These are phyloP conservation scores for Aspergillus bertholletiae DNA, from an alignment of 495 filamentous ascomycete genomes.

Conservation along the genomic window DNA sequence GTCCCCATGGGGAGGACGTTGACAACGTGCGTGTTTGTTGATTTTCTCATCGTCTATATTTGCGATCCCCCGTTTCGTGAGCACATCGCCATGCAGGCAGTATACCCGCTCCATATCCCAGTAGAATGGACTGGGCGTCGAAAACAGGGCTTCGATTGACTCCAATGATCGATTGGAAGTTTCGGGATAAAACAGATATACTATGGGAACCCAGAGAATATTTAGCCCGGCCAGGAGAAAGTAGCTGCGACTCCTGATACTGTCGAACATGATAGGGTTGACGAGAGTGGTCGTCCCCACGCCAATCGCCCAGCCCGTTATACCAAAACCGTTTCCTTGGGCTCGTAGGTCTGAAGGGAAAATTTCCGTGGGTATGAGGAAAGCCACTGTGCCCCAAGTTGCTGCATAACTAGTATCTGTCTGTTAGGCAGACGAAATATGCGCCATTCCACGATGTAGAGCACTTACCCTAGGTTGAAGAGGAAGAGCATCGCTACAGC, in stretches of 20 bases:
- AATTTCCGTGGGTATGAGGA: conserved; percentile 52
- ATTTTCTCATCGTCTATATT: conserved; percentile 1
- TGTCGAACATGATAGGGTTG: conserved; percentile 48
- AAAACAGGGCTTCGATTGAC: conserved; percentile 56
- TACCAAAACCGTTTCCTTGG: conserved; percentile 54
- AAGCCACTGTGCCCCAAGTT: conserved; percentile 54
- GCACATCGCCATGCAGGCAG: conserved; percentile 29
- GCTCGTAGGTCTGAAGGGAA: conserved; percentile 50
- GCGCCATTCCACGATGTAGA: no score
- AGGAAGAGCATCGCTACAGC: conserved; percentile 52
- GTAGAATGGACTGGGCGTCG: conserved; percentile 29
- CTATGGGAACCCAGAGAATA: conserved; percentile 49
- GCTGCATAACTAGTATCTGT: conserved; percentile 37
- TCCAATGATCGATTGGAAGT: conserved; percentile 55
- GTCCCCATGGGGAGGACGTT: neutral
- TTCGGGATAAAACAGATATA: conserved; percentile 57
- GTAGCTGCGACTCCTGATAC: conserved; percentile 44
- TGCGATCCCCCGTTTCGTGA: conserved; percentile 20
- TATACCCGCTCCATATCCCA: conserved; percentile 41
- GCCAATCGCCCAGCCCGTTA: conserved; percentile 56
- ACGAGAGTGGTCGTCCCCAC: conserved; percentile 52
- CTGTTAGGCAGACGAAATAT: neutral
- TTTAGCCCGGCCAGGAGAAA: conserved; percentile 53
- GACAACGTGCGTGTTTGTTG: neutral
- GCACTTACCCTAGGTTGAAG: conserved; percentile 43